Evolutionary conservation across 345 rosid genomes (phyloP).

Genomic region (Pugionium dolabratum): DNA sequence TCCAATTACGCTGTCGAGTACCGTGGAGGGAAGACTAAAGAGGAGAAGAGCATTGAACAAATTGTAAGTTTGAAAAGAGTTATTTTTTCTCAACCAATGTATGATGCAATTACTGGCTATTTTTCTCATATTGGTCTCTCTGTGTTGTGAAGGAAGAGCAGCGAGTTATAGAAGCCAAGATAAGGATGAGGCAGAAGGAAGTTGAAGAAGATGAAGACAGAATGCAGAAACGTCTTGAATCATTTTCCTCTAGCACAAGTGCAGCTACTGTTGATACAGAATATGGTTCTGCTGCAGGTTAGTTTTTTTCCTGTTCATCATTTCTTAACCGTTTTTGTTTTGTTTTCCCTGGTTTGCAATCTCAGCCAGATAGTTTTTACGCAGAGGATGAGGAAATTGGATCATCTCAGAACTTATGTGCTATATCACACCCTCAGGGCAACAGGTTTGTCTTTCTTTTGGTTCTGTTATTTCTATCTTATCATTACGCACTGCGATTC

Average conservation of each 20-base stretch:
- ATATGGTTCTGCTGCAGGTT: constrained; percentile 57
- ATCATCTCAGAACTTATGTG: constrained; percentile 46
- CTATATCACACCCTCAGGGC: constrained; percentile 39
- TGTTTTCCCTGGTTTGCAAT: constrained; percentile 36
- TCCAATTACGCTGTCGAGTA: constrained; percentile 93
- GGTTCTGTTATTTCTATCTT: neutral
- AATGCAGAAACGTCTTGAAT: constrained; percentile 66
- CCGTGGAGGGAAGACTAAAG: constrained; percentile 89
- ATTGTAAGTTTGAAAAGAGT: constrained; percentile 55
- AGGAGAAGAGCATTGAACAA: constrained; percentile 95
- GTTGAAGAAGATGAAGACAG: constrained; percentile 81
- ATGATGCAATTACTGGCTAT: neutral
- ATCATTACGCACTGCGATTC: neutral
- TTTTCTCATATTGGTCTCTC: neutral
- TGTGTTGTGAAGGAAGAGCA: constrained; percentile 78
- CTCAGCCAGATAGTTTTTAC: constrained; percentile 41
- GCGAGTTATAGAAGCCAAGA: constrained; percentile 87
- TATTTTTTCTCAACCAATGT: too few relatives aligned
- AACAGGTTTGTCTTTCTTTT: constrained; percentile 52
- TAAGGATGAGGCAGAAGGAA: constrained; percentile 80
- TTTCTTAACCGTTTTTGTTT: neutral
- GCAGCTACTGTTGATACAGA: constrained; percentile 51
- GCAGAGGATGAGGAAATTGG: constrained; percentile 52
- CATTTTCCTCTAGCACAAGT: constrained; percentile 55
- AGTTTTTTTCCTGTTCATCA: neutral